A percentile compares a stretch with the other conserved stretches of the same genome.
These are phyloP conservation scores for Puccinia triticina DNA, from an alignment of 1,284 basidiomycete genomes.

Conservation along the genomic window DNA sequence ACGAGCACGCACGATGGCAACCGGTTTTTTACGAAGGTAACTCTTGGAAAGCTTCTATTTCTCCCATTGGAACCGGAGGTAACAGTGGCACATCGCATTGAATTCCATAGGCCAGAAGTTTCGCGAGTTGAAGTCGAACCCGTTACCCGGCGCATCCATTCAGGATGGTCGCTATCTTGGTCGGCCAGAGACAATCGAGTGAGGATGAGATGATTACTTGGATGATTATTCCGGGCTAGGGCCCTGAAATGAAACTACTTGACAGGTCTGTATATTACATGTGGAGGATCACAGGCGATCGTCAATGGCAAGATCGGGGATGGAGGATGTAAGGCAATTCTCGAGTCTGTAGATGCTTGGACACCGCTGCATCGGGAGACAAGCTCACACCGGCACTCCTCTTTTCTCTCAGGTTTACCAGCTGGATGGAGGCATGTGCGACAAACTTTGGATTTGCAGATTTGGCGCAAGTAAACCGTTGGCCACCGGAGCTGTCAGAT, in stretches of 20 bases:
- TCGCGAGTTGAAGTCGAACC: constrained; percentile 9
- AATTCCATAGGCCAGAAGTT: constrained; percentile 16
- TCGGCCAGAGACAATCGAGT: constrained; percentile 67
- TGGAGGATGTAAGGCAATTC: constrained; percentile 65
- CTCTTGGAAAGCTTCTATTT: not conserved
- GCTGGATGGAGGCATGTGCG: constrained; percentile 63
- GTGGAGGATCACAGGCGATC: constrained; percentile 66
- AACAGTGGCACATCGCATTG: too few species aligned
- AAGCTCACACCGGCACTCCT: not conserved
- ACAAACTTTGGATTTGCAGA: constrained; percentile 59
- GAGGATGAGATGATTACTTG: constrained; percentile 39
- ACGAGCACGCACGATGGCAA: constrained; percentile 27
- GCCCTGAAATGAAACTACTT: not conserved
- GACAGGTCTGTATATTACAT: constrained; percentile 62
- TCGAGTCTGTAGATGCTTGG: too few species aligned
- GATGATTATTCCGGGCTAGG: too few species aligned
- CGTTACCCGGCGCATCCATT: constrained; percentile 57
- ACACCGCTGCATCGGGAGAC: too few species aligned
- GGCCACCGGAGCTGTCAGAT: constrained; percentile 59
- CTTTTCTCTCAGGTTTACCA: constrained; percentile 57
- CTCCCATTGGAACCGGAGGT: not conserved
- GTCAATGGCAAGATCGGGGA: constrained; percentile 64
- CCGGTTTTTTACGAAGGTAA: constrained; percentile 33
- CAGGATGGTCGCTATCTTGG: constrained; percentile 60
- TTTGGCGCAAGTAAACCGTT: constrained; percentile 61